These are phyloP conservation scores for Cordyceps cateniannulata DNA, from an alignment of 2,329 filamentous ascomycete genomes.

Conservation along the genomic window DNA sequence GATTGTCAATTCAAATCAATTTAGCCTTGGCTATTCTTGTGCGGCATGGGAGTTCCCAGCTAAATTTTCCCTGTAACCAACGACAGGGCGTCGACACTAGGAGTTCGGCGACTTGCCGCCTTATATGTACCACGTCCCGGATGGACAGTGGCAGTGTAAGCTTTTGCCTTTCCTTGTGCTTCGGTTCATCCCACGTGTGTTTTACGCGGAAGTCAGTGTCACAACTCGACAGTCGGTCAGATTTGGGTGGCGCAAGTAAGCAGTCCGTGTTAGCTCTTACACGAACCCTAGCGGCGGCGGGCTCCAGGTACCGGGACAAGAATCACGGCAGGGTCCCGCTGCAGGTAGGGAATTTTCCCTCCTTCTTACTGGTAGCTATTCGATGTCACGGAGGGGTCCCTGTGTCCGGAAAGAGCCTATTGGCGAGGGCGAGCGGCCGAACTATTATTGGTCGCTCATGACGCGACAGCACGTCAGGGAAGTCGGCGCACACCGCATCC, in stretches of 20 bases:
- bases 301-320: not conserved
- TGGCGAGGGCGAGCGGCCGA: not conserved
- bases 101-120: constrained; percentile 7
- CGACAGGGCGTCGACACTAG: not conserved
- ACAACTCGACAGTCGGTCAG: not conserved
- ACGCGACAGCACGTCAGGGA: not conserved
- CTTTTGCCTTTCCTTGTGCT: no score
- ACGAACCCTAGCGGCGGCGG: not conserved
- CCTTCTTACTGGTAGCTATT: not conserved
- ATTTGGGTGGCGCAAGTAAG: constrained; percentile 7
- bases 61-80: not conserved
- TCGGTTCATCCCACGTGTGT: not conserved
- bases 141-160: not conserved
- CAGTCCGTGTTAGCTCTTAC: constrained; percentile 8
- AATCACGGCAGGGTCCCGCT: not conserved
- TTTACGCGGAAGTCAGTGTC: not conserved
- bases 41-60: constrained; percentile 2
- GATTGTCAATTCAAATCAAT: constrained; percentile 2
- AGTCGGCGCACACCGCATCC: constrained; percentile 7
- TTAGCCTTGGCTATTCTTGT: constrained; percentile 5
- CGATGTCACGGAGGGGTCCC: not conserved
- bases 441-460: not conserved
- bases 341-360: no score
- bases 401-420: not conserved
- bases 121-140: not conserved